Conservation (phyloP, 257 asterid species). For the Salvia hispanica region DNA sequence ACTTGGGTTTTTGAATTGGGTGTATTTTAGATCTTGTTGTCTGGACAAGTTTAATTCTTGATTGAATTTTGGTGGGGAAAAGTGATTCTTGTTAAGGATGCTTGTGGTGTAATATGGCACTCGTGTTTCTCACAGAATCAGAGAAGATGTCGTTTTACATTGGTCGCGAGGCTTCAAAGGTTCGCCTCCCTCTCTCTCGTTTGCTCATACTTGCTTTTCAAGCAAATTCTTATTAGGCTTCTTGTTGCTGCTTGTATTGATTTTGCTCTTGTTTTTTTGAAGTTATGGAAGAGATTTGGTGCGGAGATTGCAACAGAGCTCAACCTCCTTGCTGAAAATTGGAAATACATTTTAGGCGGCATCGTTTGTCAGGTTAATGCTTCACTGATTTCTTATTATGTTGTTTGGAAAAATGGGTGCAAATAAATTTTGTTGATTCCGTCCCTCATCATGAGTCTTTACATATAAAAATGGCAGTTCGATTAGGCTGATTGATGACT, state of each 20-base stretch:
- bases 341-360: conserved; percentile 84
- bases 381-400: no score
- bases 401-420: conserved; percentile 8
- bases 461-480: not conserved
- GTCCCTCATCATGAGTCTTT: not conserved
- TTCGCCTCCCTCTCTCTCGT: conserved; percentile 30
- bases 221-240: not conserved
- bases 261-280: conserved; percentile 21
- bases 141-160: conserved; percentile 90
- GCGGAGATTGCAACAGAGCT: conserved; percentile 71
- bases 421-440: no score
- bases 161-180: conserved; percentile 99
- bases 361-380: conserved; percentile 57
- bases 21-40: conserved; percentile 29
- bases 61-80: no score
- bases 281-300: conserved; percentile 85
- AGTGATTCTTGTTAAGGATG: conserved; percentile 27
- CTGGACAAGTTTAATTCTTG: conserved; percentile 21
- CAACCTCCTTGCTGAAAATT: conserved; percentile 76
- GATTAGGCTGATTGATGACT: no score
- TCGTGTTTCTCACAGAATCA: conserved; percentile 39
- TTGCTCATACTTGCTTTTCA: not conserved
- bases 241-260: conserved; percentile 19
- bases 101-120: conserved; percentile 68
- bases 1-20: conserved; percentile 33